A percentile compares a stretch with the other conserved stretches of the same genome.
These are phyloP conservation scores for Citeromyces matritensis DNA, from an alignment of 805 yeast genomes.

Conservation along the genomic window DNA sequence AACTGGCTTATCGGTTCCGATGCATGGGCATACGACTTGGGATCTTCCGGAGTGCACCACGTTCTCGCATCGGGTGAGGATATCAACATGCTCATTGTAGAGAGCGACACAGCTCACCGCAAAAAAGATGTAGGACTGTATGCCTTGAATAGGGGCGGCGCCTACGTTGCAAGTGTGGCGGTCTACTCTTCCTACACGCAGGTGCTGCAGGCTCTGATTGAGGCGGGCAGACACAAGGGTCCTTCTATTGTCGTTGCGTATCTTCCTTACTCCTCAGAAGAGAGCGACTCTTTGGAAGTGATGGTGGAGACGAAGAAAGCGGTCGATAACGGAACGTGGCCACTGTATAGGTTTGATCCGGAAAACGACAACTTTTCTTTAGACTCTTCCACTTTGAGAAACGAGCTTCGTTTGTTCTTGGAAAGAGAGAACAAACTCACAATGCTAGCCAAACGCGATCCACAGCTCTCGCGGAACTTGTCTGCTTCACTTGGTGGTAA, in stretches of 20 bases:
- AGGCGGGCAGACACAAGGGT: slow-evolving; percentile 81
- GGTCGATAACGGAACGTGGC: slow-evolving; percentile 94
- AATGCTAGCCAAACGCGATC: slow-evolving; percentile 52
- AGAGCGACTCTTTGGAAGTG: slow-evolving; percentile 54
- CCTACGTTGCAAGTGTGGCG: slow-evolving; percentile 90
- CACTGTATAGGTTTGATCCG: slow-evolving; percentile 81
- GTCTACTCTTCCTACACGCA: slow-evolving; percentile 90
- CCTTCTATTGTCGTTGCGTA: slow-evolving; percentile 89
- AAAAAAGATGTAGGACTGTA: slow-evolving; percentile 89
- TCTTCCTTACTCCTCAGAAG: slow-evolving; percentile 58
- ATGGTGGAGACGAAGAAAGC: slow-evolving; percentile 80
- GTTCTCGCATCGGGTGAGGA: slow-evolving; percentile 63
- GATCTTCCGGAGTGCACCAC: slow-evolving; percentile 82
- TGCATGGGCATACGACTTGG: slow-evolving; percentile 89
- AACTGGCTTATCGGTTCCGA: slow-evolving; percentile 90
- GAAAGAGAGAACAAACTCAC: slow-evolving; percentile 86
- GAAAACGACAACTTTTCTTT: slow-evolving; percentile 50
- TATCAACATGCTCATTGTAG: slow-evolving; percentile 75
- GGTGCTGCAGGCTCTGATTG: slow-evolving; percentile 73
- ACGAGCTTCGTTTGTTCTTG: slow-evolving; percentile 63
- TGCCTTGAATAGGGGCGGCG: slow-evolving; percentile 84
- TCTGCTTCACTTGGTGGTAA: slow-evolving; percentile 46
- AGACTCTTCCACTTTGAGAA: slow-evolving; percentile 72
- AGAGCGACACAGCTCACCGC: slow-evolving; percentile 55
- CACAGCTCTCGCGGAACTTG: slow-evolving; percentile 65